Evolutionary conservation across 1,139 yeast species (phyloP), one percentile per base, ranked within the genome.

Genomic region (Keqinozyma sinolaborantium): DNA sequence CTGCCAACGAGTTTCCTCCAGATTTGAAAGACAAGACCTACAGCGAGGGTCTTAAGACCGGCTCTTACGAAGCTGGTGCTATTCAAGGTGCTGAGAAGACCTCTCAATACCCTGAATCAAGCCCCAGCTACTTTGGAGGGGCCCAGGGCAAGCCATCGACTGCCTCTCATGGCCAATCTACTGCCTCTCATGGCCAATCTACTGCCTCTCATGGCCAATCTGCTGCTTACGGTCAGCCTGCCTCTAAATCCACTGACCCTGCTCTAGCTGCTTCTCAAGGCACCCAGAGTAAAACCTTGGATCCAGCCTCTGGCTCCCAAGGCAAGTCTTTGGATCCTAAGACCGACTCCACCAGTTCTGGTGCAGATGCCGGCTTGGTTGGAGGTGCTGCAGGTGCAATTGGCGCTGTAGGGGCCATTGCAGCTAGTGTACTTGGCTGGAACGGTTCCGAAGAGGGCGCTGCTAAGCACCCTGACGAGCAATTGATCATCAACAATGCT

Each of bases 61-160:
- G 47, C 5, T 35, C 57, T 13, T 47, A 48, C 35, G 50, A 47
- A 14, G 35, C 47, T 10, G 52, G 53, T n/a, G 11, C 31, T 5
- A 26, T n/a, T 18, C 9, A 7, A 7, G 21, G 21, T 18, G 25
- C 15, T 24, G 28, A 18, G 16, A 7, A 33, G 14, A 24, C 21
- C 25, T 23, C 24, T 3, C 9, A 18, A 10, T 10, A 18, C 7
- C 10, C 21, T 18, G 7, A 7, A 18, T 7, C 21, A 7, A 18
- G 10, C 10, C 21, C 21, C 10, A 10, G 10, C 10, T 18, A 18
- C 21, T 18, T 18, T 18, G 21, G 21, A 7, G n/a, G n/a, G n/a
- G n/a, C n/a, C n/a, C n/a, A n/a, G n/a, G n/a, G n/a, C n/a, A n/a
- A n/a, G n/a, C n/a, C n/a, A n/a, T n/a, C n/a, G n/a, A n/a, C n/a